Evolutionary conservation across 1,284 basidiomycete genomes (phyloP).

Genomic region (Heliocybe sulcata): DNA sequence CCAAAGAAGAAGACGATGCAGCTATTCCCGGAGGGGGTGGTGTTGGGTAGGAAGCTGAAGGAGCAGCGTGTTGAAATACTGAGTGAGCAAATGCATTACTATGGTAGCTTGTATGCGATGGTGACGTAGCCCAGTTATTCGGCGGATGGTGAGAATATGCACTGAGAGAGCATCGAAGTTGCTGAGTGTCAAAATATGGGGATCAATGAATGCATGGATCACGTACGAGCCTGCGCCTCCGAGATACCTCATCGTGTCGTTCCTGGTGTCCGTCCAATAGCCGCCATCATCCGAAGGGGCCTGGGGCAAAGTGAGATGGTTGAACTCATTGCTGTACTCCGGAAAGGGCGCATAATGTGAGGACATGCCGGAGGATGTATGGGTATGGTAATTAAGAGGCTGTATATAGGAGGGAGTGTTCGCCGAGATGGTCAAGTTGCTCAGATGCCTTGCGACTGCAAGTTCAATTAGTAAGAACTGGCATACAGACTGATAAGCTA

Average conservation of each 20-base stretch:
- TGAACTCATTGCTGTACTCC: slow-evolving; percentile 47
- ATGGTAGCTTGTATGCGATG: slow-evolving; percentile 32
- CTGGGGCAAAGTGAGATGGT: slow-evolving; percentile 37
- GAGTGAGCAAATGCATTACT: slow-evolving; percentile 52
- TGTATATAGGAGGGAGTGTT: slow-evolving; percentile 56
- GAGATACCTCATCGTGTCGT: slow-evolving; percentile 43
- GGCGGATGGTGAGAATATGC: slow-evolving; percentile 13
- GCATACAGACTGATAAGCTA: slow-evolving; percentile 5
- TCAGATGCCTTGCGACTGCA: slow-evolving; percentile 57
- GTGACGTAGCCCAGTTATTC: slow-evolving; percentile 7
- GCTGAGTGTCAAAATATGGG: background rate
- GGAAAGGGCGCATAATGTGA: slow-evolving; percentile 44
- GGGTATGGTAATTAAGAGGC: slow-evolving; percentile 41
- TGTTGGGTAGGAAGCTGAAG: slow-evolving; percentile 57
- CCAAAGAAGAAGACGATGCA: slow-evolving; percentile 64
- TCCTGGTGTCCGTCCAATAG: slow-evolving; percentile 49
- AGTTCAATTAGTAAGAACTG: slow-evolving; percentile 9
- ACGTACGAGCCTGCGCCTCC: slow-evolving; percentile 37
- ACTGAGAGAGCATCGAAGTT: slow-evolving; percentile 12
- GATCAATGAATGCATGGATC: slow-evolving; percentile 5
- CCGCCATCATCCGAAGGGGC: slow-evolving; percentile 29
- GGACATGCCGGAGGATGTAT: slow-evolving; percentile 29
- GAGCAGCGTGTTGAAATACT: slow-evolving; percentile 50
- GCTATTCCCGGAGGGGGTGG: slow-evolving; percentile 57
- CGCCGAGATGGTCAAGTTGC: slow-evolving; percentile 45